Evolutionary conservation across 805 yeast genomes (phyloP).

Genomic region (Spathaspora gorwiae): DNA sequence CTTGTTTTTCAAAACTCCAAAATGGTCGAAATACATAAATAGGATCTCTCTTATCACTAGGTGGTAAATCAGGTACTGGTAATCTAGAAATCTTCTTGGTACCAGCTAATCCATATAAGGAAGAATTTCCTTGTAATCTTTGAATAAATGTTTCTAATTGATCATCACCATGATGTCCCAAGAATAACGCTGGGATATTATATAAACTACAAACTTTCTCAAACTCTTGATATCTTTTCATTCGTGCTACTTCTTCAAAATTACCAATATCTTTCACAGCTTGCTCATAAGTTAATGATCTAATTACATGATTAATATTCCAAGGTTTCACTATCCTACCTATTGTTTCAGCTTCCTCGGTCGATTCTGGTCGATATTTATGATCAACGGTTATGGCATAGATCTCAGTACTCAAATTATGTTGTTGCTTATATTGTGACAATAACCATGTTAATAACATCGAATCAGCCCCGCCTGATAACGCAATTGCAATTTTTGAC

Average conservation of each 20-base stretch:
- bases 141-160: conserved; percentile 66
- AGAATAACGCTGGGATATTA: conserved; percentile 35
- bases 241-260: conserved; percentile 61
- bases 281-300: conserved; percentile 18
- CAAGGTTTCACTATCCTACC: conserved; percentile 25
- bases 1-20: conserved; percentile 39
- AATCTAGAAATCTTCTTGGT: conserved; percentile 32
- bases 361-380: conserved; percentile 45
- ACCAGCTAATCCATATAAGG: conserved; percentile 55
- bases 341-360: conserved; percentile 45
- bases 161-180: conserved; percentile 72
- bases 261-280: conserved; percentile 26
- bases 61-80: conserved; percentile 18
- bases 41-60: conserved; percentile 12
- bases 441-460: conserved; percentile 60
- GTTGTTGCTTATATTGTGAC: conserved; percentile 21
- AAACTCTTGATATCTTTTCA: conserved; percentile 45
- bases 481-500: conserved; percentile 45
- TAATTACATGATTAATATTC: conserved; percentile 32
- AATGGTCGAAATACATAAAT: conserved; percentile 49
- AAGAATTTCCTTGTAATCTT: conserved; percentile 41
- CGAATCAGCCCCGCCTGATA: conserved; percentile 82
- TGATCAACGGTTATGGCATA: conserved; percentile 69
- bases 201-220: conserved; percentile 33
- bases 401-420: conserved; percentile 24